Percentiles rank a stretch among this genome's conserved stretches.
phyloP scores from a whole-genome alignment of 495 filamentous ascomycete species.

The Neurospora pannonica region DNA sequence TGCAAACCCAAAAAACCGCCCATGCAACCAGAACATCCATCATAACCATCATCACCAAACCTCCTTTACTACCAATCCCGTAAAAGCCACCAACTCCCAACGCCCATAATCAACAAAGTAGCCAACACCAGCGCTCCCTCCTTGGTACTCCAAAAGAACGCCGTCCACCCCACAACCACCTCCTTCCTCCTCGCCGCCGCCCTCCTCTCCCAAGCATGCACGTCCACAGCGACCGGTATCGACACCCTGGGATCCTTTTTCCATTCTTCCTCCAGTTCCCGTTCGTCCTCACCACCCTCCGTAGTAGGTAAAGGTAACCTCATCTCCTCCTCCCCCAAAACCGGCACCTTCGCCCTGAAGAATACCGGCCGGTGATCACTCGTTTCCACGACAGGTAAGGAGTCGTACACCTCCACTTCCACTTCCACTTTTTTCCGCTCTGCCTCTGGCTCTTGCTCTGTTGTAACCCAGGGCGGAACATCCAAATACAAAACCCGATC shows the following conservation, averaged over 20 bases:
- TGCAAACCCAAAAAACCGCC: neutral
- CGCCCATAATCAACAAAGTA: conserved; percentile 22
- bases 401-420: conserved; percentile 51
- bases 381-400: conserved; percentile 62
- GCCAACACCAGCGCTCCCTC: conserved; percentile 28
- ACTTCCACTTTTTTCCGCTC: conserved; percentile 24
- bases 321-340: conserved; percentile 27
- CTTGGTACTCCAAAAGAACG: conserved; percentile 34
- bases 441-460: neutral
- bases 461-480: conserved; percentile 40
- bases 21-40: neutral
- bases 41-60: neutral
- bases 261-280: conserved; percentile 1
- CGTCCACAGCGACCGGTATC: conserved; percentile 32
- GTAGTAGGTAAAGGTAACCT: conserved; percentile 1
- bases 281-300: neutral
- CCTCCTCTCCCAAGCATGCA: conserved; percentile 35
- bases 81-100: conserved; percentile 33
- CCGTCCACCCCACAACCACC: conserved; percentile 35
- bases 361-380: conserved; percentile 83
- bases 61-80: conserved; percentile 4
- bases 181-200: conserved; percentile 30
- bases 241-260: conserved; percentile 25
- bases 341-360: conserved; percentile 51
- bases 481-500: conserved; percentile 79